Evolutionary conservation across 441 rosid species (phyloP).

Genomic region (Daphne laureola): DNA sequence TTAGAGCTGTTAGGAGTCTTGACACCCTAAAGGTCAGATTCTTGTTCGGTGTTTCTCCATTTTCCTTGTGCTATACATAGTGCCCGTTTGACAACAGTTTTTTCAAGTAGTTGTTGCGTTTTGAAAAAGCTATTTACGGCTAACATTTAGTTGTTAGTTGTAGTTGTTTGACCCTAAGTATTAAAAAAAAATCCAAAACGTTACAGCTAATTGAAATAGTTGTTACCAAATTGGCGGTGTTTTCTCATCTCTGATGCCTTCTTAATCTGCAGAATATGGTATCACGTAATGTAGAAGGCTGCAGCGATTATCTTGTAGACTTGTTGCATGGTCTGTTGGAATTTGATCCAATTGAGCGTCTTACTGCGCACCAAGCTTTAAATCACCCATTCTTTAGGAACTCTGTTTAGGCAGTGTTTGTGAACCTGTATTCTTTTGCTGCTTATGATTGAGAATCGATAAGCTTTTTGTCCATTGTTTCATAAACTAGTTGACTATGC

Average conservation of each 20-base stretch:
- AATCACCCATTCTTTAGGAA: constrained; percentile 54
- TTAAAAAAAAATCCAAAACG: no score
- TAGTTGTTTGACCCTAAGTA: no score
- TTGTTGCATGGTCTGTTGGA: constrained; percentile 47
- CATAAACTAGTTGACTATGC: no score
- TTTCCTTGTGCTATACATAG: neutral
- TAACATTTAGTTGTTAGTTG: no score
- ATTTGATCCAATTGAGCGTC: constrained; percentile 66
- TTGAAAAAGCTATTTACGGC: no score
- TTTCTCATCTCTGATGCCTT: neutral
- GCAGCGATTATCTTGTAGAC: constrained; percentile 36
- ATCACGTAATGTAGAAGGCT: constrained; percentile 33
- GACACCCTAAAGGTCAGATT: constrained; percentile 50
- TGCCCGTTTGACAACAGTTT: neutral
- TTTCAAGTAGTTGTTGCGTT: no score
- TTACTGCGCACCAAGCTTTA: constrained; percentile 61
- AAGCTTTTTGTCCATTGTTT: no score
- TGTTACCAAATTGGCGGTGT: neutral
- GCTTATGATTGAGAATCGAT: no score
- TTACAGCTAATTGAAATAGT: neutral
- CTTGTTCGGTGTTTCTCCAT: neutral
- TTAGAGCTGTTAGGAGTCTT: constrained; percentile 74
- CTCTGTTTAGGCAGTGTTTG: constrained; percentile 15
- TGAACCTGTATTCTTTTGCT: no score
- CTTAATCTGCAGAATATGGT: constrained; percentile 42